Percentiles rank a stretch among this genome's conserved stretches.
Evolutionary conservation across 768 basidiomycete genomes (phyloP).

Genomic region (Suillus discolor): DNA sequence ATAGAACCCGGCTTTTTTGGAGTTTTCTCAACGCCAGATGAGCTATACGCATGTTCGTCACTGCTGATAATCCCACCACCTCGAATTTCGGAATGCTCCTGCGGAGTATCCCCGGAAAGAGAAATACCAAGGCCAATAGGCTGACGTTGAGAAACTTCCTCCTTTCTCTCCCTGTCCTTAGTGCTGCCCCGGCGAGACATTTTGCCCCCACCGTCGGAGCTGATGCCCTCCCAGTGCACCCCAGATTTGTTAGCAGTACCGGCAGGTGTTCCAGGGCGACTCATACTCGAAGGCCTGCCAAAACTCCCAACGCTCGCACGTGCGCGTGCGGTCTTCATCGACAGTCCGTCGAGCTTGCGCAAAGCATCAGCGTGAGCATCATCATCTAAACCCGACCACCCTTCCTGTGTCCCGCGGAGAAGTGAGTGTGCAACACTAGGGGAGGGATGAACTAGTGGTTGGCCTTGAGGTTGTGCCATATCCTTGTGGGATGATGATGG

Average conservation of each 20-base stretch:
- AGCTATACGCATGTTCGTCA: constrained; percentile 54
- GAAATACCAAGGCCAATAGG: constrained; percentile 38
- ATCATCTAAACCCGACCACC: constrained; percentile 87
- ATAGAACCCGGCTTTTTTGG: constrained; percentile 63
- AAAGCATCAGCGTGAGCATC: constrained; percentile 89
- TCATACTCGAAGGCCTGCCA: constrained; percentile 62
- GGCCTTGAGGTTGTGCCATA: constrained; percentile 31
- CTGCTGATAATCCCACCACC: constrained; percentile 51
- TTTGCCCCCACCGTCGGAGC: constrained; percentile 35
- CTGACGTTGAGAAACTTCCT: constrained; percentile 17
- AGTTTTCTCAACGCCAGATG: constrained; percentile 58
- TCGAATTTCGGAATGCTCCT: constrained; percentile 45
- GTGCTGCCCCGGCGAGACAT: constrained; percentile 39
- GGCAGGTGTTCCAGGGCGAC: constrained; percentile 76
- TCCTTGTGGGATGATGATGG: constrained; percentile 43
- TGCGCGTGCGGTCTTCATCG: constrained; percentile 73
- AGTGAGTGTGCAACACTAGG: constrained; percentile 83
- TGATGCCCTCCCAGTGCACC: constrained; percentile 78
- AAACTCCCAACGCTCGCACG: constrained; percentile 78
- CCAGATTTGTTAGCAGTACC: constrained; percentile 49
- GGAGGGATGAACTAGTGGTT: constrained; percentile 43
- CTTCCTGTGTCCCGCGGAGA: constrained; percentile 85
- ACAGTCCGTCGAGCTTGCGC: constrained; percentile 88
- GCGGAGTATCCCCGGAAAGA: constrained; percentile 33
- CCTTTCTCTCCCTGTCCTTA: constrained; percentile 50